A percentile compares a stretch with the other conserved stretches of the same genome.
Evolutionary conservation across 768 basidiomycete genomes (phyloP).

Genomic region (Amyloporia xantha): DNA sequence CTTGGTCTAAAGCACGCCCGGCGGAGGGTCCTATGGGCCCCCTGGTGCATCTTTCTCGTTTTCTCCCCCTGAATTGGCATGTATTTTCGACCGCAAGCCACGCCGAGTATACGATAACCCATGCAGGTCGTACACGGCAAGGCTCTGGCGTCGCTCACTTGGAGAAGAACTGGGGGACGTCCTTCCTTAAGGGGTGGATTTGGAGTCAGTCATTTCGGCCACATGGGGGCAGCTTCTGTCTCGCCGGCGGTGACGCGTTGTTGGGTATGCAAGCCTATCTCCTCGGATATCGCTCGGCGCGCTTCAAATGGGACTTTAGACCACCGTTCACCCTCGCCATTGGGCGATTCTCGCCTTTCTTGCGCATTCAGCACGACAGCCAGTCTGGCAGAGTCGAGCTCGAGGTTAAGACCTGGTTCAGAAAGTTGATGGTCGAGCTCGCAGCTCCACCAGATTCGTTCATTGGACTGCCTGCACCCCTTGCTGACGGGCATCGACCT

Average conservation of each 20-base stretch:
- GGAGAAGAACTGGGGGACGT: constrained; percentile 24
- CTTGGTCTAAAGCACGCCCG: constrained; percentile 13
- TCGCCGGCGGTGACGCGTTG: constrained; percentile 20
- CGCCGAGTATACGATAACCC: constrained; percentile 10
- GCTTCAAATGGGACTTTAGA: constrained; percentile 19
- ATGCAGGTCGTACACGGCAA: constrained; percentile 6
- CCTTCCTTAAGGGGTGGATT: constrained; percentile 22
- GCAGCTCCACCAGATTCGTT: constrained; percentile 16
- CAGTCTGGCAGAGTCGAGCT: constrained; percentile 10
- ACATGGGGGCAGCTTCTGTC: constrained; percentile 10
- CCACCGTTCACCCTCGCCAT: constrained; percentile 17
- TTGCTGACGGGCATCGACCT: constrained; percentile 17
- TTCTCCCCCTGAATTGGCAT: constrained; percentile 23
- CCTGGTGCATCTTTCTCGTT: constrained; percentile 10
- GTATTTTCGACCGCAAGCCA: constrained; percentile 16
- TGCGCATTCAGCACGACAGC: constrained; percentile 15
- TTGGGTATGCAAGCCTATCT: constrained; percentile 20
- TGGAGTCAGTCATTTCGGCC: constrained; percentile 18
- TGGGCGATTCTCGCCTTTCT: constrained; percentile 13
- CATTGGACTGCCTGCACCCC: constrained; percentile 17
- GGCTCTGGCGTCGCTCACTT: constrained; percentile 14
- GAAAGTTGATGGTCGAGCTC: constrained; percentile 13
- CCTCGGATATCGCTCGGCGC: constrained; percentile 19
- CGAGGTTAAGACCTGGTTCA: constrained; percentile 9
- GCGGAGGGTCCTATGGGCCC: constrained; percentile 20